A percentile compares a stretch with the other conserved stretches of the same genome.
These are phyloP conservation scores for Heritiera fomes DNA, from an alignment of 345 rosid species.

Conservation along the genomic window DNA sequence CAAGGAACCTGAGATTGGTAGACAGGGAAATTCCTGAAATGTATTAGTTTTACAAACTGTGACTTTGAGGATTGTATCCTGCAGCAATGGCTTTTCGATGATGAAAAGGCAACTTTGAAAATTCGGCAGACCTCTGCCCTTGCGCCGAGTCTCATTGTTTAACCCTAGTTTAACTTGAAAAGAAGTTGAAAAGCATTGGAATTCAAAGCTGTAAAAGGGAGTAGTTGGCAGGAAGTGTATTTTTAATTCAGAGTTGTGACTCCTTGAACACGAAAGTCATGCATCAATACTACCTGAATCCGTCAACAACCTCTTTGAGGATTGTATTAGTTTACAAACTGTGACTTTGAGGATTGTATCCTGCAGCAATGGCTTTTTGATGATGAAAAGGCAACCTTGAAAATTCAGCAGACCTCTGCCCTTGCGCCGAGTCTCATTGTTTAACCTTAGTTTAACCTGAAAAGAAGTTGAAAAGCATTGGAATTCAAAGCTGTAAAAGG, in stretches of 20 bases:
- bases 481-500: neutral
- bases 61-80: neutral
- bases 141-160: constrained; percentile 8
- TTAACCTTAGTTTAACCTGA: neutral
- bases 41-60: neutral
- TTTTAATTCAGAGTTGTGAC: neutral
- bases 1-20: neutral
- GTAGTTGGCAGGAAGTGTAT: neutral
- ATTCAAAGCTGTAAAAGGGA: neutral
- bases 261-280: no score
- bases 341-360: neutral
- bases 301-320: no score
- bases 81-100: neutral
- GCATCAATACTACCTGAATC: no score
- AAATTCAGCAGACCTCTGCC: neutral
- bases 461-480: neutral
- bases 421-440: constrained; percentile 5
- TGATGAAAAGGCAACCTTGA: constrained; percentile 7
- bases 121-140: neutral
- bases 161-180: constrained; percentile 1
- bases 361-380: neutral
- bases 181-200: neutral
- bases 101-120: constrained; percentile 10
- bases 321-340: neutral
- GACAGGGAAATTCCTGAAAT: neutral